Evolutionary conservation across 2,329 filamentous ascomycete species (phyloP).

Genomic region (Helotiales sp.): DNA sequence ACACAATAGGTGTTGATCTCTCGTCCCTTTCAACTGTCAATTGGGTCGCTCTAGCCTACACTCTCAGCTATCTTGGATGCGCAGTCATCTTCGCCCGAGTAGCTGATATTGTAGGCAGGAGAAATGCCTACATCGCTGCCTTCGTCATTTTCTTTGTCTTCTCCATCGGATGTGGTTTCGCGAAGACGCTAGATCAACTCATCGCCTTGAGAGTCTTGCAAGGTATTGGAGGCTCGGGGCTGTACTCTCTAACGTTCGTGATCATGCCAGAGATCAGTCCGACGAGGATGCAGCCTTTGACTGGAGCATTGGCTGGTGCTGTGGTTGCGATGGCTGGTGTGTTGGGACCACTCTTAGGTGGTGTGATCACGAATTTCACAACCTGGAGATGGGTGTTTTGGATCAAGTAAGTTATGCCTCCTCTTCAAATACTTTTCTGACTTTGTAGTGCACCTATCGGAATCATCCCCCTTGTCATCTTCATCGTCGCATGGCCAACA

Average conservation of each 20-base stretch:
- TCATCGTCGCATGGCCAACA: constrained; percentile 57
- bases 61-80: constrained; percentile 57
- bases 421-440: not conserved
- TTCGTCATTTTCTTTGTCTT: constrained; percentile 61
- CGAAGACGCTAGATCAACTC: constrained; percentile 49
- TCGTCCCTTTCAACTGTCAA: constrained; percentile 51
- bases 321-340: constrained; percentile 32
- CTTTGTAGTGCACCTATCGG: constrained; percentile 55
- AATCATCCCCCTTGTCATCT: constrained; percentile 51
- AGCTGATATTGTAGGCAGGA: constrained; percentile 60
- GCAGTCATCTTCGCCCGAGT: constrained; percentile 60
- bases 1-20: constrained; percentile 60
- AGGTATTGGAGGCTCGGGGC: constrained; percentile 47
- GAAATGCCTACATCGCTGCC: constrained; percentile 54
- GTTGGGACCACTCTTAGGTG: constrained; percentile 35
- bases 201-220: constrained; percentile 42
- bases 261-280: constrained; percentile 56
- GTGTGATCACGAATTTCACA: constrained; percentile 32
- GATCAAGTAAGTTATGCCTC: constrained; percentile 26
- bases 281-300: constrained; percentile 46
- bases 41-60: constrained; percentile 61
- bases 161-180: constrained; percentile 60
- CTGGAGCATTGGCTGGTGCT: constrained; percentile 56
- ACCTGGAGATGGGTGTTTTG: constrained; percentile 33
- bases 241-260: constrained; percentile 38